phyloP scores from a whole-genome alignment of 208 protist genomes.

The Plasmodiophora brassicae region DNA sequence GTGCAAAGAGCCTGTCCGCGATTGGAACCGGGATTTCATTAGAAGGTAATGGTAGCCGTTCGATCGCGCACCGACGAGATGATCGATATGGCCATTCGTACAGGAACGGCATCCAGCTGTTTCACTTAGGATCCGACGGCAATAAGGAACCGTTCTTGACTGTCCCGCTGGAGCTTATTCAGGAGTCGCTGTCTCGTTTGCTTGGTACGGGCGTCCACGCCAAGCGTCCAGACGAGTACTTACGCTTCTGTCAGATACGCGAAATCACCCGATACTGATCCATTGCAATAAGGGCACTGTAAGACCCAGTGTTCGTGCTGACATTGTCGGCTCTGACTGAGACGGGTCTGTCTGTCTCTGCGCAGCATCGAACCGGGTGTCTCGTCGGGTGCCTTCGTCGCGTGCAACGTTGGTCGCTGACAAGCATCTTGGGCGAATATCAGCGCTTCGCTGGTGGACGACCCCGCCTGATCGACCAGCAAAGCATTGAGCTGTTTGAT shows the following conservation, averaged over 20 bases:
- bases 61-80: neutral
- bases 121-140: slow-evolving; percentile 87
- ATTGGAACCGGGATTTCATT: neutral
- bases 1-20: neutral
- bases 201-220: neutral
- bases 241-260: slow-evolving; percentile 62
- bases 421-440: slow-evolving; percentile 54
- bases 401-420: slow-evolving; percentile 51
- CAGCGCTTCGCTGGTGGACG: slow-evolving; percentile 50
- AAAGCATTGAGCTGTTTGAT: slow-evolving; percentile 58
- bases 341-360: no score
- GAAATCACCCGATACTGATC: slow-evolving; percentile 88
- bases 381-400: slow-evolving; percentile 52
- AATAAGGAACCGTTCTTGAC: slow-evolving; percentile 91
- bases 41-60: neutral
- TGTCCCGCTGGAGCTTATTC: slow-evolving; percentile 74
- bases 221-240: neutral
- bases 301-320: neutral
- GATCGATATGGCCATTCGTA: no score
- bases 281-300: slow-evolving; percentile 88
- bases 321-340: neutral
- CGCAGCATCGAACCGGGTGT: slow-evolving; percentile 52
- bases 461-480: slow-evolving; percentile 48
- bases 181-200: neutral
- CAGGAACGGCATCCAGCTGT: slow-evolving; percentile 53